These are phyloP conservation scores for Coniochaeta hoffmannii DNA, from an alignment of 2,329 filamentous ascomycete species.

Conservation along the genomic window DNA sequence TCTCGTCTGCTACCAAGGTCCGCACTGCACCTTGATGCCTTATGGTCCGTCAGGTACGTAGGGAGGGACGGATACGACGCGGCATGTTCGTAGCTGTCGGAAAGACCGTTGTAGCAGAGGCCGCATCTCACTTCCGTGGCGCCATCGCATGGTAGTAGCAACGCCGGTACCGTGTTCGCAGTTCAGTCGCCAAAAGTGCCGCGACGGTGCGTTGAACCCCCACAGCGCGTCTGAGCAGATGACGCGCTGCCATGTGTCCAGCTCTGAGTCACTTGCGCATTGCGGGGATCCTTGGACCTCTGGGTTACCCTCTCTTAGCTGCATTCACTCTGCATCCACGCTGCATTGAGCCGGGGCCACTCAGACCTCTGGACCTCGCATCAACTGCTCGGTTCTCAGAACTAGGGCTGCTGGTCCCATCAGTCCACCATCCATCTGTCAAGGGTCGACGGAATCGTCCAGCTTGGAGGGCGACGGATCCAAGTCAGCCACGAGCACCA, in stretches of 20 bases:
- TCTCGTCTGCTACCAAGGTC: neutral
- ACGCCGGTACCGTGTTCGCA: neutral
- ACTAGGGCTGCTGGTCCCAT: slow-evolving; percentile 1
- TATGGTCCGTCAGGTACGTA: too few species aligned
- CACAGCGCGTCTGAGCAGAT: neutral
- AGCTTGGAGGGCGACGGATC: slow-evolving; percentile 1
- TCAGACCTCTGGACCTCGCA: slow-evolving; percentile 10
- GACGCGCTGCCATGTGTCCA: slow-evolving; percentile 19
- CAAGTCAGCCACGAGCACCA: too few species aligned
- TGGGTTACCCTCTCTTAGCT: slow-evolving; percentile 17
- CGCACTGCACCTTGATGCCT: neutral
- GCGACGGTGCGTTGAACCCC: neutral
- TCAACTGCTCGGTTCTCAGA: slow-evolving; percentile 14
- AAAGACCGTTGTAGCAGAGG: neutral
- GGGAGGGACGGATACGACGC: too few species aligned
- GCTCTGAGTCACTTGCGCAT: slow-evolving; percentile 19
- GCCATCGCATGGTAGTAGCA: neutral
- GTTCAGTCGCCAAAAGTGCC: neutral
- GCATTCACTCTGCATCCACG: slow-evolving; percentile 12
- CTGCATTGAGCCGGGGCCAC: slow-evolving; percentile 10
- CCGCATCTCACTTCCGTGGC: neutral
- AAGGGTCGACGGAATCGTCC: slow-evolving; percentile 4
- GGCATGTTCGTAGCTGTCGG: too few species aligned
- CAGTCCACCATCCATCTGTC: slow-evolving; percentile 7
- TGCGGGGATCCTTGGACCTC: neutral